A percentile compares a stretch with the other conserved stretches of the same genome.
Evolutionary conservation across 345 rosid species (phyloP).

Genomic region (Camelina hispida): DNA sequence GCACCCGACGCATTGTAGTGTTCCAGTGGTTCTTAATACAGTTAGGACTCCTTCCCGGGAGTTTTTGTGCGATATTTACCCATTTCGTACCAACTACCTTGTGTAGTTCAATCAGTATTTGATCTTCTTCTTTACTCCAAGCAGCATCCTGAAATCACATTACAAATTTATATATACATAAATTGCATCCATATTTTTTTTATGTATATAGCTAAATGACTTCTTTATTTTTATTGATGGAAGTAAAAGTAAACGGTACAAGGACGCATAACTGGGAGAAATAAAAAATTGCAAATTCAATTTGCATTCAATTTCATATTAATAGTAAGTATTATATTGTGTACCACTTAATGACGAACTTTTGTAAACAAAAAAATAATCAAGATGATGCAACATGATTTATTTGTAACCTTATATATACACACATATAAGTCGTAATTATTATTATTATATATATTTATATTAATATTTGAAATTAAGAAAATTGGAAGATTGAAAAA

Average conservation of each 20-base stretch:
- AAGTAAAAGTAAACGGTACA: neutral
- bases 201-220: neutral
- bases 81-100: conserved; percentile 65
- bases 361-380: no score
- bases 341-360: neutral
- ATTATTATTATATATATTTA: neutral
- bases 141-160: conserved; percentile 54
- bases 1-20: conserved; percentile 56
- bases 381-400: no score
- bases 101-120: conserved; percentile 64
- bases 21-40: conserved; percentile 86
- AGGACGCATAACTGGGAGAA: neutral
- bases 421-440: no score
- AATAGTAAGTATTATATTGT: neutral
- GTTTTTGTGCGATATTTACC: conserved; percentile 63
- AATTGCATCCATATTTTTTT: neutral
- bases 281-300: neutral
- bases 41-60: conserved; percentile 71
- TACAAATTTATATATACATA: neutral
- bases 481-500: neutral
- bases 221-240: neutral
- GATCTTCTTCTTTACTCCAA: conserved; percentile 84
- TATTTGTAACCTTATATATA: no score
- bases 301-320: neutral
- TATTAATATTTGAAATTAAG: neutral